Evolutionary conservation across 192 early-diverging fungal genomes (phyloP).

Genomic region (Radiomyces spectabilis): DNA sequence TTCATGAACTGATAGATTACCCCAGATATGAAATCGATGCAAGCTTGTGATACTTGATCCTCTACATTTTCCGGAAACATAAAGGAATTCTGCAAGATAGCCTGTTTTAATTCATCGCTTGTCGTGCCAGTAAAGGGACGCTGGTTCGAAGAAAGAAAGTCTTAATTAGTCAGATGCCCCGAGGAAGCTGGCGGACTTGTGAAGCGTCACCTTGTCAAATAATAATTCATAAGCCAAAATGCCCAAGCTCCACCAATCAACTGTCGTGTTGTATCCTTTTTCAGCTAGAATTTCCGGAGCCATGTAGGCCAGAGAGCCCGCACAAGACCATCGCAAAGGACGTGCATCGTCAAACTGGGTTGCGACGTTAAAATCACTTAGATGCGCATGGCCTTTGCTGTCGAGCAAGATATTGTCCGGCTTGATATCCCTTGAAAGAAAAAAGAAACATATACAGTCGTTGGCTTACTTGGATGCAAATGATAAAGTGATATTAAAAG

Average conservation of each 20-base stretch:
- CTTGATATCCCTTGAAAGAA: slow-evolving; percentile 61
- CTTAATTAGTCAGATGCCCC: slow-evolving; percentile 3
- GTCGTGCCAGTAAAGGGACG: slow-evolving; percentile 79
- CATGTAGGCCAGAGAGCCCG: slow-evolving; percentile 86
- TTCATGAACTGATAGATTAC: no score
- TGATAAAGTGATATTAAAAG: background rate
- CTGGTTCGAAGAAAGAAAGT: slow-evolving; percentile 20
- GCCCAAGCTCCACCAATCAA: slow-evolving; percentile 78
- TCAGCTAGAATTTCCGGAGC: slow-evolving; percentile 67
- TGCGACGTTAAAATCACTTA: slow-evolving; percentile 87
- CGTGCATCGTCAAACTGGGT: slow-evolving; percentile 56
- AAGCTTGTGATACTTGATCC: slow-evolving; percentile 37
- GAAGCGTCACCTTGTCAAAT: slow-evolving; percentile 58
- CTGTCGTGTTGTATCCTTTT: slow-evolving; percentile 43
- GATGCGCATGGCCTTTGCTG: slow-evolving; percentile 68
- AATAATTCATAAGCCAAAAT: slow-evolving; percentile 70
- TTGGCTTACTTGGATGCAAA: no score
- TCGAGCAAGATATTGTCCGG: slow-evolving; percentile 82
- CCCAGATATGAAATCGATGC: slow-evolving; percentile 44
- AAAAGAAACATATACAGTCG: no score
- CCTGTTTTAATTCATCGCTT: slow-evolving; percentile 58
- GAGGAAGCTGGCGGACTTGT: background rate
- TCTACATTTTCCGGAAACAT: slow-evolving; percentile 55
- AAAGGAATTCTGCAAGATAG: slow-evolving; percentile 61
- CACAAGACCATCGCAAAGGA: slow-evolving; percentile 58